Evolutionary conservation across 225 moss, liverwort and hornwort species (phyloP), one percentile per base, ranked within the genome.

Genomic region (Pleurozium schreberi): DNA sequence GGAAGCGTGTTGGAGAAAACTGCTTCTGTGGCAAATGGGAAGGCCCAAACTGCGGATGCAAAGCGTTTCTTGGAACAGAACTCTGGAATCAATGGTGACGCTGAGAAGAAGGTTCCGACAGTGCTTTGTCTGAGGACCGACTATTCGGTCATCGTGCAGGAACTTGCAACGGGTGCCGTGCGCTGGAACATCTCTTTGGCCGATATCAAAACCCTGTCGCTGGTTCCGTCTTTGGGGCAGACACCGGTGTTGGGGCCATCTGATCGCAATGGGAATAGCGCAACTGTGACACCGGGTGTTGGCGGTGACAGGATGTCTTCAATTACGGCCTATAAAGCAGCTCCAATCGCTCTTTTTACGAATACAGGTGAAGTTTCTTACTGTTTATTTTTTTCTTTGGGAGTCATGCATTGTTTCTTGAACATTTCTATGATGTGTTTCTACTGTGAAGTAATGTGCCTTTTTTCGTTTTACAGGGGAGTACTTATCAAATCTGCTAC

Each of bases 121-220:
- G 64, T 94, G 87, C 91, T 94, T 49, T 93, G 93, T 89, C 83
- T 94, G 45, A 85, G 94, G 87, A 94, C 94, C 49, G 94, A 94
- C 59, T 94, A 94, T 57, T 87, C 91, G 76, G 90, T 94, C 50
- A 84, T 92, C 36, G 90, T 93, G 82, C 94, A 86, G 77, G 94
- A 94, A 53, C 78, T 94, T 88, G 90, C 85, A 58, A 94, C 94
- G 60, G 94, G 94, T 38, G 87, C 85, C 63, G 90, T 94, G 65
- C 91, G 91, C 58, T 94, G 94, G 94, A 94, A 94, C 57, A 74
- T 94, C 86, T 91, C 93, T 26, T 80, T 94, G 90, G 92, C 93
- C 19, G 94, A 94, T 70, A 85, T 94, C 60, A 92, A 93, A 73
- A 94, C 93, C 27, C 80, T 93, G 58, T 86, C 94, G 62, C 87